Percentiles rank a stretch among this genome's conserved stretches.
These are phyloP conservation scores for Xylariaceae sp. DNA, from an alignment of 2,329 filamentous ascomycete species.

Conservation along the genomic window DNA sequence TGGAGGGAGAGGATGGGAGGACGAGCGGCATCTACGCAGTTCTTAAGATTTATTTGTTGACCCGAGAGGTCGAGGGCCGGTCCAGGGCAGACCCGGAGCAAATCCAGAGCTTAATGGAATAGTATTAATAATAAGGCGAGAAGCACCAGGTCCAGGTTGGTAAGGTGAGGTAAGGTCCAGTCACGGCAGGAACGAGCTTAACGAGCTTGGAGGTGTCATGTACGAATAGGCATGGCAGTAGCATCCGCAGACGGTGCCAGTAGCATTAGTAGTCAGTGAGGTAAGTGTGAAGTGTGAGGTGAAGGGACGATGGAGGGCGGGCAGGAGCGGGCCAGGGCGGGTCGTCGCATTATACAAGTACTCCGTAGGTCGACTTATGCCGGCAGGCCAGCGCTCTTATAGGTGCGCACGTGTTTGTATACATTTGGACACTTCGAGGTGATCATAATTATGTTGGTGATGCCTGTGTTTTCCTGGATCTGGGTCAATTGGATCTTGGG, in stretches of 20 bases:
- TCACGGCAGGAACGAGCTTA: not conserved
- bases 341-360: slow-evolving; percentile 9
- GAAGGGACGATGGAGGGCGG: slow-evolving; percentile 7
- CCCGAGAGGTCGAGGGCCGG: no score
- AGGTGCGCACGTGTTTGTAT: not conserved
- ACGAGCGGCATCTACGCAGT: not conserved
- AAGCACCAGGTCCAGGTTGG: not conserved
- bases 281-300: not conserved
- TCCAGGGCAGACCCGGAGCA: no score
- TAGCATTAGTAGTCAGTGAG: not conserved
- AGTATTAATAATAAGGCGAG: not conserved
- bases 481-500: not conserved
- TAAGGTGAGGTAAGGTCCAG: not conserved
- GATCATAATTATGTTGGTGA: slow-evolving; percentile 5
- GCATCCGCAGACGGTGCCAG: not conserved
- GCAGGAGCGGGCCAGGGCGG: slow-evolving; percentile 6
- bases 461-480: slow-evolving; percentile 4
- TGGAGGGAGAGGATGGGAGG: not conserved
- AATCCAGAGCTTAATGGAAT: not conserved
- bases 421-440: slow-evolving; percentile 7
- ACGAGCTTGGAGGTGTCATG: not conserved
- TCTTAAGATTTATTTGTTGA: not conserved
- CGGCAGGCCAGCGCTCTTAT: not conserved
- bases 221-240: not conserved
- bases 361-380: not conserved